phyloP scores from a whole-genome alignment of 2,329 filamentous ascomycete genomes.

The Colletotrichum melonis region DNA sequence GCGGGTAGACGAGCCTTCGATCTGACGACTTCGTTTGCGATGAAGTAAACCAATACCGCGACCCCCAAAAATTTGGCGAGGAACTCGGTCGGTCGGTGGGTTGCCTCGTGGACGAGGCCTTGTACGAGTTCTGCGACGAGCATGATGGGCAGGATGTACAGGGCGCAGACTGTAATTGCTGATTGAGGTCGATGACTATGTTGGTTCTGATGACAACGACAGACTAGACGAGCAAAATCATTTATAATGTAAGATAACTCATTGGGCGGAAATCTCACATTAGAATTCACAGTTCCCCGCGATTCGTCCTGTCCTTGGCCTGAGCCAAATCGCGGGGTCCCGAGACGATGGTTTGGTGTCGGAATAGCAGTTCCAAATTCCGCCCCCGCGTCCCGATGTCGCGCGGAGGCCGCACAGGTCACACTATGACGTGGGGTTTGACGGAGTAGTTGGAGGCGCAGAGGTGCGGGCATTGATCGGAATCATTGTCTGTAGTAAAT shows the following conservation, averaged over 20 bases:
- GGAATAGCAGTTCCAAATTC: neutral
- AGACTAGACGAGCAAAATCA: neutral
- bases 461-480: neutral
- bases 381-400: neutral
- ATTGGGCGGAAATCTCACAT: neutral
- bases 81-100: constrained; percentile 39
- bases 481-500: neutral
- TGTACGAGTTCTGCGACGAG: constrained; percentile 41
- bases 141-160: constrained; percentile 37
- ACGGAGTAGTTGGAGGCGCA: neutral
- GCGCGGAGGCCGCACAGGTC: neutral
- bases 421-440: neutral
- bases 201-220: neutral
- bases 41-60: constrained; percentile 54
- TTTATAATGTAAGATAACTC: neutral
- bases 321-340: neutral
- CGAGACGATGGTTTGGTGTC: neutral
- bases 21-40: constrained; percentile 61
- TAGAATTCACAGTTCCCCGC: neutral
- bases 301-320: neutral
- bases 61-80: neutral
- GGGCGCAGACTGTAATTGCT: neutral
- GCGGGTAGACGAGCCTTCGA: constrained; percentile 54
- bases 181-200: neutral
- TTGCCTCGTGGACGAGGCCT: constrained; percentile 34